Percentiles rank a stretch among this genome's conserved stretches.
These are phyloP conservation scores for Arctium minus DNA, from an alignment of 129 eudicot genomes.

Conservation along the genomic window DNA sequence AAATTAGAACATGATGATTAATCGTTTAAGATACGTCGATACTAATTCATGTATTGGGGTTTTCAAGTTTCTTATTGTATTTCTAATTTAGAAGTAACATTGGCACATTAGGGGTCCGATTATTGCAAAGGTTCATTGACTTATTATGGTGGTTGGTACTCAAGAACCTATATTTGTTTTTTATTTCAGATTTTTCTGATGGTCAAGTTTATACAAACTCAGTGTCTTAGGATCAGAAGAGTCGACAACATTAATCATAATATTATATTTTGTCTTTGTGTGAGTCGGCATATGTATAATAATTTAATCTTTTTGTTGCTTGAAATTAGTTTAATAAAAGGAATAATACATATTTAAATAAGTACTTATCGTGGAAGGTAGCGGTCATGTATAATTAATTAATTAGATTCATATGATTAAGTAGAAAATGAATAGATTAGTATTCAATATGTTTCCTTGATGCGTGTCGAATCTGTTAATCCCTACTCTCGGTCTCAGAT, in stretches of 20 bases:
- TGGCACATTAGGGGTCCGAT: not conserved
- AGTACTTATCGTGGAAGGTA: slow-evolving; percentile 27
- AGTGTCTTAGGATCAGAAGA: not conserved
- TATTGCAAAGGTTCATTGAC: not conserved
- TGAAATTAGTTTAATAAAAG: not conserved
- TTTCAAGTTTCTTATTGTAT: not conserved
- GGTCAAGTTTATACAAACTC: not conserved
- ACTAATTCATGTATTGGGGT: not conserved
- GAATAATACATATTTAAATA: not conserved
- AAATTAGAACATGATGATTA: not conserved
- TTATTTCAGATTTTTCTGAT: not conserved
- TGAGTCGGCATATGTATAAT: not conserved
- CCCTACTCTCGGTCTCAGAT: not conserved
- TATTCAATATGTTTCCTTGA: not conserved
- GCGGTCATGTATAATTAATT: not conserved
- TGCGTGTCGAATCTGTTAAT: not conserved
- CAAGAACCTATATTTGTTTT: not conserved
- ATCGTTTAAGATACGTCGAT: too few species aligned
- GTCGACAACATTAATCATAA: slow-evolving; percentile 11
- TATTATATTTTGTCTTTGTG: slow-evolving; percentile 19
- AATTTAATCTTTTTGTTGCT: slow-evolving; percentile 3
- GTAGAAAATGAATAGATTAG: not conserved
- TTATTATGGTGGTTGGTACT: not conserved
- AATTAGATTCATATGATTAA: not conserved
- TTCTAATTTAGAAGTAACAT: not conserved